Percentiles rank a stretch among this genome's conserved stretches.
phyloP scores from a whole-genome alignment of 1,139 yeast genomes.

The Debaryomycetaceae sp. region DNA sequence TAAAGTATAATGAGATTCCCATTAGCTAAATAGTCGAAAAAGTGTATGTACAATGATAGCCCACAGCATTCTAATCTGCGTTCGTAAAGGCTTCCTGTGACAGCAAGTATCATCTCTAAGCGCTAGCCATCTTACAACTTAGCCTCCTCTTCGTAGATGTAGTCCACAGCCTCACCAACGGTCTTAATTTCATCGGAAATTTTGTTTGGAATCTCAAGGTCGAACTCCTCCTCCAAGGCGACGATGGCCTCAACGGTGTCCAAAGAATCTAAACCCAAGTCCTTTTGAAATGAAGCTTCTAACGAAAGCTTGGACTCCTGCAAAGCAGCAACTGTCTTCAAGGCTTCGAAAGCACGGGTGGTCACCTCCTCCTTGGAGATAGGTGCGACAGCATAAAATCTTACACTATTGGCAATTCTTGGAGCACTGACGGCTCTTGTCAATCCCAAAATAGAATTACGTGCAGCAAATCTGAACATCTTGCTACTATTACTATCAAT shows the following conservation, averaged over 20 bases:
- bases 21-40: not conserved
- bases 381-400: constrained; percentile 48
- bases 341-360: constrained; percentile 47
- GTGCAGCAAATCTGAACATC: constrained; percentile 41
- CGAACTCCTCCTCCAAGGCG: constrained; percentile 71
- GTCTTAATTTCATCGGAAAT: constrained; percentile 67
- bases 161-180: constrained; percentile 65
- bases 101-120: not conserved
- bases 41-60: not conserved
- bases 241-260: constrained; percentile 71
- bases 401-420: constrained; percentile 29
- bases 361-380: constrained; percentile 47
- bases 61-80: not conserved
- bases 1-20: not conserved
- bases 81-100: not conserved
- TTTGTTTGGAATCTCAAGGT: constrained; percentile 66
- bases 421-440: constrained; percentile 26
- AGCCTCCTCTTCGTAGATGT: constrained; percentile 50
- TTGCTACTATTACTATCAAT: constrained; percentile 2
- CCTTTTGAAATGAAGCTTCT: constrained; percentile 55
- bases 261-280: constrained; percentile 66
- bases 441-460: constrained; percentile 21
- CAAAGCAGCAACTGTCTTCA: constrained; percentile 49
- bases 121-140: constrained; percentile 26
- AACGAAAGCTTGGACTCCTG: constrained; percentile 43